Percentiles rank a stretch among this genome's conserved stretches.
Conservation (phyloP, 345 rosid genomes). For the Lagerstroemia speciosa region DNA sequence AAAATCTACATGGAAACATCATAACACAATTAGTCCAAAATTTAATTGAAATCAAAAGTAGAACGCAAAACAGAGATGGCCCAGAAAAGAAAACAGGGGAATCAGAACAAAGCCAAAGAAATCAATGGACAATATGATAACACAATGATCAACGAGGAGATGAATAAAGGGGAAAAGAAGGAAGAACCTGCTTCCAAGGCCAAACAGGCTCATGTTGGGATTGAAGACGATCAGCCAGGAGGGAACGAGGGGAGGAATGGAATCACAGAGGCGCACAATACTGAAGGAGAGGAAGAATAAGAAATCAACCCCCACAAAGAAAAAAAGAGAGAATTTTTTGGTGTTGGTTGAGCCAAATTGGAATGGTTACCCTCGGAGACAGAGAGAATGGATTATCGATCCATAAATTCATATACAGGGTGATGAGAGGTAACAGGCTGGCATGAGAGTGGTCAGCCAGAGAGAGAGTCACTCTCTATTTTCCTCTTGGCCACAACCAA, state of each 20-base stretch:
- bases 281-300: background rate
- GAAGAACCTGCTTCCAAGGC: constrained; percentile 39
- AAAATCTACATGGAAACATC: background rate
- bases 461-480: background rate
- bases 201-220: constrained; percentile 41
- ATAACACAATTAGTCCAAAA: background rate
- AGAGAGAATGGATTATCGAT: background rate
- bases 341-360: background rate
- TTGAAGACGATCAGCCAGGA: background rate
- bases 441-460: background rate
- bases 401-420: background rate
- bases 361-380: background rate
- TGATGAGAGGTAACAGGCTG: constrained; percentile 1
- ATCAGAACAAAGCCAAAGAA: background rate
- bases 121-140: background rate
- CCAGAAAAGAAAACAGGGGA: background rate
- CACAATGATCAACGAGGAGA: no score
- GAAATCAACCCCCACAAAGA: background rate
- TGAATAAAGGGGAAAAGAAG: background rate
- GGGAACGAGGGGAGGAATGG: background rate
- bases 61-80: background rate
- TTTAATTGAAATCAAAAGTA: no score
- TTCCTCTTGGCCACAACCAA: background rate
- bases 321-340: background rate
- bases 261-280: background rate